Evolutionary conservation across 371 early-diverging fungal species (phyloP), one percentile per base, ranked within the genome.

Genomic region (Mucor sp.): DNA sequence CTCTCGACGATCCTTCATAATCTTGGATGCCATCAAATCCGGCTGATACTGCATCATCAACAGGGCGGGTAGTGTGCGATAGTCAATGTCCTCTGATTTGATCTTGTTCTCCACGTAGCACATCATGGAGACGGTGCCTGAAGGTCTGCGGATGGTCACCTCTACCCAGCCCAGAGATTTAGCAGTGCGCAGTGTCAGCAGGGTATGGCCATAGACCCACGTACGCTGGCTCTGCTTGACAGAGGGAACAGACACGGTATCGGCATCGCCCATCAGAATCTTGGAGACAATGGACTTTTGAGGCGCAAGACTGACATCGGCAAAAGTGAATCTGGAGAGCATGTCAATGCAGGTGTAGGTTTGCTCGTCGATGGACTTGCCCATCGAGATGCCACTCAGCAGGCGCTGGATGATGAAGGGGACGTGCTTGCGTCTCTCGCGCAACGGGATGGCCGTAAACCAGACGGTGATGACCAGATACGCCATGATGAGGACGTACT

Each of bases 261-360:
- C 72, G 4, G 67, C 75, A 65, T 78, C 76, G 0, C 74, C 83
- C 82, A 84, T 80, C 33, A 81, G 61, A 11, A 78, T 78, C 39
- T 78, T 75, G 12, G 77, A 68, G 2, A 79, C 83, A 28, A 74
- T 69, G 0, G 80, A 78, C 66, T 81, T 80, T 32, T 81, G 70
- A 14, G 85, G 88, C 57, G 88, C 87, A 27, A 91, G 84, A 58
- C 82, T 82, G 50, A 88, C 89, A 72, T 93, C 91, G 11, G 91
- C 89, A 77, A 85, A 94, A 21, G 93, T 83, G 76, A 94, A 93
- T 21, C 94, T 89, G 15, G 95, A 85, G 21, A 98, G 79, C 93
- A 97, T 94, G 68, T 98, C 98, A 69, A 98, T 82, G 62, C 96
- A 95, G 9, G 96, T 90, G 67, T 91, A 93, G 0, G 91, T 90